Conservation (phyloP, 1,139 yeast genomes). For the Kodamaea ohmeri region DNA sequence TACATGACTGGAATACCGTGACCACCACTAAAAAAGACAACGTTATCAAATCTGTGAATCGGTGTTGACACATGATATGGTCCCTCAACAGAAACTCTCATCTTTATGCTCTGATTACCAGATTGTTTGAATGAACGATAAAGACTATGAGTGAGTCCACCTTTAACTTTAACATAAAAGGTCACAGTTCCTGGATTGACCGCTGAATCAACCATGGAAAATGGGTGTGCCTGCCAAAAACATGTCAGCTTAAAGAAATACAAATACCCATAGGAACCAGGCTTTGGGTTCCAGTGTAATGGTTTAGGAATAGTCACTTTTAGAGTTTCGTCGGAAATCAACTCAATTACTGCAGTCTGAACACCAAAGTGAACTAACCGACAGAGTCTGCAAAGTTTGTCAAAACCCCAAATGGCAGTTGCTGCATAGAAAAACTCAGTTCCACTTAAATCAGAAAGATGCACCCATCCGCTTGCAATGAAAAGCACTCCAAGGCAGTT, state of each 20-base stretch:
- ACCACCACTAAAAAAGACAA: slow-evolving; percentile 52
- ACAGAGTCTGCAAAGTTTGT: slow-evolving; percentile 16
- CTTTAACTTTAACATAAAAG: slow-evolving; percentile 22
- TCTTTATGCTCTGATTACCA: slow-evolving; percentile 15
- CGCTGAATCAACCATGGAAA: slow-evolving; percentile 19
- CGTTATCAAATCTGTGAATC: slow-evolving; percentile 16
- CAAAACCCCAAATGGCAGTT: slow-evolving; percentile 21
- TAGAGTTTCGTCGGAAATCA: slow-evolving; percentile 19
- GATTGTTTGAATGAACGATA: slow-evolving; percentile 15
- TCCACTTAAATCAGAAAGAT: slow-evolving; percentile 1
- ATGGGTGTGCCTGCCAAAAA: slow-evolving; percentile 26
- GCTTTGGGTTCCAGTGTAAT: slow-evolving; percentile 18
- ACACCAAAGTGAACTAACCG: slow-evolving; percentile 19
- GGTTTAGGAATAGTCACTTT: slow-evolving; percentile 18
- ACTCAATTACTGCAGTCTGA: slow-evolving; percentile 18
- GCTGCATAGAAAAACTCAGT: slow-evolving; percentile 17
- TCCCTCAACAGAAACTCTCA: slow-evolving; percentile 53
- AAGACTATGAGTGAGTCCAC: slow-evolving; percentile 21
- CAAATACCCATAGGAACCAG: slow-evolving; percentile 19
- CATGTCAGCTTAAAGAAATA: slow-evolving; percentile 19
- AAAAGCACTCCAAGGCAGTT: slow-evolving; percentile 17
- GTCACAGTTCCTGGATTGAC: slow-evolving; percentile 14
- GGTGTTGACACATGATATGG: slow-evolving; percentile 41
- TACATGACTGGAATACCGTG: slow-evolving; percentile 63
- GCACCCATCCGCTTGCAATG: slow-evolving; percentile 18